Evolutionary conservation across 768 basidiomycete species (phyloP), one percentile per base, ranked within the genome.

Genomic region (Suillus placidus): DNA sequence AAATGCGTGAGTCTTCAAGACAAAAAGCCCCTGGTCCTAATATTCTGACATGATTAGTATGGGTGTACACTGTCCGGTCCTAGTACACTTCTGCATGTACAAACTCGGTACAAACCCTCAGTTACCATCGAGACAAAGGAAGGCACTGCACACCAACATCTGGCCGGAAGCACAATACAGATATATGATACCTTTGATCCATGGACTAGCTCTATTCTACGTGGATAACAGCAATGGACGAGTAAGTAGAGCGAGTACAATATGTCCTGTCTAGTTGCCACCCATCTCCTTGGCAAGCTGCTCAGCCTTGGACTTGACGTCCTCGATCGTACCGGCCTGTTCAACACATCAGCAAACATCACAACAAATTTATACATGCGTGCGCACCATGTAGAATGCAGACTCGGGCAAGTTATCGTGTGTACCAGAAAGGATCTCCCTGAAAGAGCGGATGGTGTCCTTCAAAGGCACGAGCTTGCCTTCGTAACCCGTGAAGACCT

Each of bases 401-500:
- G 92, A 91, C 81, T 99, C 97, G 62, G 97, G 96, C 63, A 98
- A 87, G 61, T 80, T 76, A 80, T 99, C 97, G 75, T 97, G 95
- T 68, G 81, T 71, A 66, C 97, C 97, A 69, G 90, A 85, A 64
- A 99, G 89, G 75, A 99, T 99, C 83, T 97, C 95, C 87, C 91
- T 95, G 91, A 98, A 99, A 51, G 97, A 96, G 72, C 93, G 92
- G 75, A 96, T 79, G 68, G 94, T 96, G 78, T 99, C 96, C 86
- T 98, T 98, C 71, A 99, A 84, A 16, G 96, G 85, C 43, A 99
- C 97, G 67, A 99, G 93, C 80, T 92, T 93, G 77, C 97, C 97
- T 85, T 97, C 96, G 76, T 94, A 96, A 85, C 97, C 97, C 77
- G 97, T 99, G 89, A 99, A 98, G 80, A 97, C 95, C 84, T 98